Base-by-base conservation (phyloP, 371 early-diverging fungal species). In the Dinochytrium kinnereticum region DNA sequence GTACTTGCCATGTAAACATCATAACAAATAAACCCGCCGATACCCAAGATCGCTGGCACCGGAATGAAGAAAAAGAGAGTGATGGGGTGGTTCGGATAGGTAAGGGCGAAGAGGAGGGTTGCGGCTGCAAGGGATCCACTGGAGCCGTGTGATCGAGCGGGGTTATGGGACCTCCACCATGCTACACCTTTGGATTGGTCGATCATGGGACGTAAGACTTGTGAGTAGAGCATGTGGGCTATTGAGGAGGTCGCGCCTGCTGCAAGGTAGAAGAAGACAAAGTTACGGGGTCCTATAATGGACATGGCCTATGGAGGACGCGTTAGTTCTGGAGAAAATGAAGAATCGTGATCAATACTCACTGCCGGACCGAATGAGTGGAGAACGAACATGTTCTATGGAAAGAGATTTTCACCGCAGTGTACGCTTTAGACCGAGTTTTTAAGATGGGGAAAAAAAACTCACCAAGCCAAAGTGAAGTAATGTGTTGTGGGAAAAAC, bases 351-450 rank as follows among this genome's bases (percentile, higher is more conserved):
- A 44, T 44, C 19, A 44, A 1, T 38, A 55, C 69, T 66, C 57
- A 88, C 76, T 31, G 81, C 78, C 10, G 74, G 61, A 21, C 81
- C 87, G 66, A 90, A 87, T 38, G 75, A 73, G 74, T 86, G 74
- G 51, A 89, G 76, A 49, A 87, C 84, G 76, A 88, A 81, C 87
- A 88, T 87, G 78, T 89, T 89, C 28, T 57, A 21, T 36, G 17
- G 13, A 39, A 50, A 44, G 26, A 2, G 24, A 26, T 38, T 13
- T 13, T 7, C 44, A 44, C 19, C 7, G 7, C 7, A 13, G 19
- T 44, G 44, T 44, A 44, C 44, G 44, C 7, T 44, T 7, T n/a
- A n/a, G n/a, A n/a, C n/a, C n/a, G n/a, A n/a, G n/a, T n/a, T n/a
- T 19, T 49, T 33, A 7, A 19, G 39, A 61, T 61, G 33, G 34